Conservation (phyloP, 768 basidiomycete genomes). For the Kwoniella europaea region DNA sequence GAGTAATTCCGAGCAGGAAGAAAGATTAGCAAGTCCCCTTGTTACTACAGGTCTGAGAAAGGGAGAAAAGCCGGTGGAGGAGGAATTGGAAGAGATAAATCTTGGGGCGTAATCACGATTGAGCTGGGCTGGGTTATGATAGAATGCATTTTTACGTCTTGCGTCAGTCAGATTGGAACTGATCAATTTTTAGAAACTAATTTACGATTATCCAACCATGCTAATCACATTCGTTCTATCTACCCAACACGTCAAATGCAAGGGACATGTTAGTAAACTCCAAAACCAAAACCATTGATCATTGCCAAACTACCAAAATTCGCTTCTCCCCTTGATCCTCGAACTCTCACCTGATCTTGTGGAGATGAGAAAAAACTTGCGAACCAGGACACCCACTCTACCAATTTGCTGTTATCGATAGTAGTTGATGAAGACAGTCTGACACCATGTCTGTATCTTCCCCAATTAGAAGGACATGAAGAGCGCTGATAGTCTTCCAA, state of each 20-base stretch:
- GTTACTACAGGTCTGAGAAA: background rate
- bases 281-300: background rate
- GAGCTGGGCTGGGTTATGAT: background rate
- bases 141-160: slow-evolving; percentile 2
- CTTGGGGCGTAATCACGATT: slow-evolving; percentile 13
- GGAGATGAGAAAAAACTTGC: background rate
- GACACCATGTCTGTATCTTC: slow-evolving; percentile 15
- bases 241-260: background rate
- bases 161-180: background rate
- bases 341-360: background rate
- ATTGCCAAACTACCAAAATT: background rate
- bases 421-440: background rate
- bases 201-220: background rate
- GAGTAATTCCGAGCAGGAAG: slow-evolving; percentile 1
- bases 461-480: slow-evolving; percentile 18
- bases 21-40: slow-evolving; percentile 6
- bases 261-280: background rate
- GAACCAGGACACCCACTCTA: background rate
- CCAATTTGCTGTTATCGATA: background rate
- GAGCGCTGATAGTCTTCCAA: slow-evolving; percentile 11
- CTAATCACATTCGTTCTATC: background rate
- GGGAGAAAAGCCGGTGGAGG: slow-evolving; percentile 29
- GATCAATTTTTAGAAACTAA: background rate
- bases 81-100: slow-evolving; percentile 46
- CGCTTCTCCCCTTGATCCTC: background rate